Conservation (phyloP, 1,284 basidiomycete genomes). For the Pseudozyma thailandica region DNA sequence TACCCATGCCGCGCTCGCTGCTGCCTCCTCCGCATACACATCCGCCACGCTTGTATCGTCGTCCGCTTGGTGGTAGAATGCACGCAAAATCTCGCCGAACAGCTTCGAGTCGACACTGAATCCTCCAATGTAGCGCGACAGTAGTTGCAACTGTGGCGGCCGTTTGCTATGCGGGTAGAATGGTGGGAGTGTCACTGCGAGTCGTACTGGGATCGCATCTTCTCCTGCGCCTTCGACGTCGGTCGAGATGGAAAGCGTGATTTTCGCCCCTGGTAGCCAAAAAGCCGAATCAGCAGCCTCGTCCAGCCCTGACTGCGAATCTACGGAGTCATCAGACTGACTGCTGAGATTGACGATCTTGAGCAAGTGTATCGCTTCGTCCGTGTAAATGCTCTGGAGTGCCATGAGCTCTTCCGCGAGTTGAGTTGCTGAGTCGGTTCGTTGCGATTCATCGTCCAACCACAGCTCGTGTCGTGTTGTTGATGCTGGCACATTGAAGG, state of each 20-base stretch:
- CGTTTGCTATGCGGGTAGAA: slow-evolving; percentile 48
- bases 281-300: slow-evolving; percentile 21
- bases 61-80: slow-evolving; percentile 51
- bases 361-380: slow-evolving; percentile 49
- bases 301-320: slow-evolving; percentile 8
- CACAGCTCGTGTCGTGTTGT: slow-evolving; percentile 27
- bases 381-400: slow-evolving; percentile 63
- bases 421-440: slow-evolving; percentile 32
- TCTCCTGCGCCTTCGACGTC: slow-evolving; percentile 17
- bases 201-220: slow-evolving; percentile 43
- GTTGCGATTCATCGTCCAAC: slow-evolving; percentile 21
- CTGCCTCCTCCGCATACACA: slow-evolving; percentile 17
- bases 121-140: slow-evolving; percentile 59
- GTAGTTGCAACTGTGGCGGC: slow-evolving; percentile 64
- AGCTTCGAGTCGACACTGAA: slow-evolving; percentile 59
- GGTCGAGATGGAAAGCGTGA: slow-evolving; percentile 45
- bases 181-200: slow-evolving; percentile 57
- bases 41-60: neutral
- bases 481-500: slow-evolving; percentile 13
- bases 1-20: slow-evolving; percentile 7
- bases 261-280: slow-evolving; percentile 38
- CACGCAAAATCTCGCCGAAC: slow-evolving; percentile 61
- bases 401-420: slow-evolving; percentile 62
- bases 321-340: neutral
- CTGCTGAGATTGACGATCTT: slow-evolving; percentile 4